Conservation (phyloP, 768 basidiomycete species). For the Amanita rimosa region DNA sequence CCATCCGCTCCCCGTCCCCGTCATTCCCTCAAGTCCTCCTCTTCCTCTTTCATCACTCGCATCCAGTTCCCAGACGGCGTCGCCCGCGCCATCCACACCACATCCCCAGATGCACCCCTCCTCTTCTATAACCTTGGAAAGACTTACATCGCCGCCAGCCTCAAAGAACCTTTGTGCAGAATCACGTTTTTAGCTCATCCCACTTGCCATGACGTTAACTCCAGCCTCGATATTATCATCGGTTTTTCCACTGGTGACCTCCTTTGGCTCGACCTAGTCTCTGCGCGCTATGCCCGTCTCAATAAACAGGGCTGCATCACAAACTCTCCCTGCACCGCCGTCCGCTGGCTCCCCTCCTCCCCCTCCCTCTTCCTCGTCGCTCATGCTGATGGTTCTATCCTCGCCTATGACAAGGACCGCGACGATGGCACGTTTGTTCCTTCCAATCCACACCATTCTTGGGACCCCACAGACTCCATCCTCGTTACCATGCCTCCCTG, state of each 20-base stretch:
- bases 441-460: conserved; percentile 31
- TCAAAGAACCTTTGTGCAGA: conserved; percentile 80
- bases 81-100: conserved; percentile 56
- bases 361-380: conserved; percentile 76
- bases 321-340: conserved; percentile 75
- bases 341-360: conserved; percentile 80
- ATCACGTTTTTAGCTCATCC: conserved; percentile 82
- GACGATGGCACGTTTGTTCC: conserved; percentile 70
- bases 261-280: conserved; percentile 86
- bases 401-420: conserved; percentile 85
- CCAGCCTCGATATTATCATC: conserved; percentile 72
- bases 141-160: conserved; percentile 81
- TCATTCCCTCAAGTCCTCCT: conserved; percentile 83
- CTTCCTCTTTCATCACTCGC: conserved; percentile 86
- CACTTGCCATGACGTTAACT: conserved; percentile 86
- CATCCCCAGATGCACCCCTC: conserved; percentile 79
- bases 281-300: conserved; percentile 71
- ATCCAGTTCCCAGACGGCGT: conserved; percentile 75
- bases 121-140: conserved; percentile 84
- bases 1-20: conserved; percentile 62
- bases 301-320: conserved; percentile 86
- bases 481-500: conserved; percentile 80
- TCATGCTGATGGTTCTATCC: conserved; percentile 81
- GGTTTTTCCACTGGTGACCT: conserved; percentile 95
- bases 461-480: conserved; percentile 71